Conservation (phyloP, 2,329 filamentous ascomycete genomes). For the Cadophora malorum region DNA sequence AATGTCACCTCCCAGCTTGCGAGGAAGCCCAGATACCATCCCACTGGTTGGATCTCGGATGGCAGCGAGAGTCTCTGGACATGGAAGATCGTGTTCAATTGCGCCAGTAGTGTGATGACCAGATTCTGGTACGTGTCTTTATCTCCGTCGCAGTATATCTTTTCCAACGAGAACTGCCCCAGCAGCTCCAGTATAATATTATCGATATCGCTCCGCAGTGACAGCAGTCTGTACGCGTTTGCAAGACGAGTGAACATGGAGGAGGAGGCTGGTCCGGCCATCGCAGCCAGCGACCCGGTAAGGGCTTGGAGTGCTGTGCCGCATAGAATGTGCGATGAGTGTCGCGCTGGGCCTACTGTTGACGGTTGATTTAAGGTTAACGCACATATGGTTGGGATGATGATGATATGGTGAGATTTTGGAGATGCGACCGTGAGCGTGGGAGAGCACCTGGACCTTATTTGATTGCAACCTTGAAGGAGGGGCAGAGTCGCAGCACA, state of each 20-base stretch:
- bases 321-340: conserved; percentile 18
- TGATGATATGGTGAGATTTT: conserved; percentile 4
- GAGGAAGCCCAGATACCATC: conserved; percentile 49
- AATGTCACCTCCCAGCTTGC: conserved; percentile 51
- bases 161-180: conserved; percentile 51
- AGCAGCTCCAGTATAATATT: conserved; percentile 51
- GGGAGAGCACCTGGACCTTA: conserved; percentile 3
- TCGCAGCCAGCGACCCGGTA: conserved; percentile 25
- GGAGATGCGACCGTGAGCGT: conserved; percentile 8
- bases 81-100: conserved; percentile 50
- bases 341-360: conserved; percentile 1
- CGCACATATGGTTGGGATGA: not conserved
- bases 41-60: conserved; percentile 45
- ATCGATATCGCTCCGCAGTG: conserved; percentile 50
- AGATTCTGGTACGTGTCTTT: conserved; percentile 48
- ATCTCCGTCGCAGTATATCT: conserved; percentile 48
- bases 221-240: conserved; percentile 47
- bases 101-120: conserved; percentile 47
- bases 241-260: conserved; percentile 48
- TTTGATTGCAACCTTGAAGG: conserved; percentile 13
- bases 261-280: conserved; percentile 45
- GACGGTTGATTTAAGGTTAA: conserved; percentile 19
- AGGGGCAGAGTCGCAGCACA: not conserved
- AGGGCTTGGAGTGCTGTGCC: conserved; percentile 12
- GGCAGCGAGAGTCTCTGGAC: conserved; percentile 51